Conservation (phyloP, 495 filamentous ascomycete genomes). For the Xylaria intraflava region DNA sequence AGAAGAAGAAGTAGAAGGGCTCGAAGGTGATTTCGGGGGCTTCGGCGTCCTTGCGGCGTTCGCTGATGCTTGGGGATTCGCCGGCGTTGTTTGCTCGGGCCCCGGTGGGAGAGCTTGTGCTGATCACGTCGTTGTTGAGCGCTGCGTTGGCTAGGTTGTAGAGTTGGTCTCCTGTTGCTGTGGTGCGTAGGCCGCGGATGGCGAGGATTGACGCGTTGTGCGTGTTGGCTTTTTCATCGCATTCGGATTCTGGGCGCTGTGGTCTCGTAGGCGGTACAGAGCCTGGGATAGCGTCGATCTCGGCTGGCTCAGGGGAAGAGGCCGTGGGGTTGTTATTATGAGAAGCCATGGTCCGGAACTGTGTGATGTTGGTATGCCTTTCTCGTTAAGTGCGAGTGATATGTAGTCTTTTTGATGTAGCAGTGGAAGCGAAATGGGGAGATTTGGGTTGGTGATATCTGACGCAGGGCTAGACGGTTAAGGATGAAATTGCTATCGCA, state of each 20-base stretch:
- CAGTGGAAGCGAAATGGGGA: not conserved
- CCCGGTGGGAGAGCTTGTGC: too few species aligned
- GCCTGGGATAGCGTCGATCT: not conserved
- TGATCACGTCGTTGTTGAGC: not conserved
- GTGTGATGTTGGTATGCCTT: not conserved
- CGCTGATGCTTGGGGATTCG: too few species aligned
- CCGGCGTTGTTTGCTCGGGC: too few species aligned
- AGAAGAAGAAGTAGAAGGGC: slow-evolving; percentile 28
- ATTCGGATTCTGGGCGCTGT: not conserved
- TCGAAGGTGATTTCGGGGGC: slow-evolving; percentile 1
- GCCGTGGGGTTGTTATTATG: not conserved
- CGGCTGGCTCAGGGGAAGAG: not conserved
- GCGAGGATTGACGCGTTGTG: slow-evolving; percentile 1
- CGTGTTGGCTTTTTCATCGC: not conserved
- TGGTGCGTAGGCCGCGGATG: slow-evolving; percentile 1
- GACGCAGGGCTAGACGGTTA: too few species aligned
- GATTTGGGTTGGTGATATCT: not conserved
- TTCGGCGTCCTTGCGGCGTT: too few species aligned
- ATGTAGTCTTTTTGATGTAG: not conserved
- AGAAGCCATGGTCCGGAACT: not conserved
- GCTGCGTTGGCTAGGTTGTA: not conserved
- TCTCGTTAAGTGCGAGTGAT: not conserved
- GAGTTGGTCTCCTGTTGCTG: not conserved
- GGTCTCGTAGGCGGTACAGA: not conserved
- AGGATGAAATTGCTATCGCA: too few species aligned